Conservation (phyloP, 306 rosid genomes). For the Ammopiptanthus mongolicus region DNA sequence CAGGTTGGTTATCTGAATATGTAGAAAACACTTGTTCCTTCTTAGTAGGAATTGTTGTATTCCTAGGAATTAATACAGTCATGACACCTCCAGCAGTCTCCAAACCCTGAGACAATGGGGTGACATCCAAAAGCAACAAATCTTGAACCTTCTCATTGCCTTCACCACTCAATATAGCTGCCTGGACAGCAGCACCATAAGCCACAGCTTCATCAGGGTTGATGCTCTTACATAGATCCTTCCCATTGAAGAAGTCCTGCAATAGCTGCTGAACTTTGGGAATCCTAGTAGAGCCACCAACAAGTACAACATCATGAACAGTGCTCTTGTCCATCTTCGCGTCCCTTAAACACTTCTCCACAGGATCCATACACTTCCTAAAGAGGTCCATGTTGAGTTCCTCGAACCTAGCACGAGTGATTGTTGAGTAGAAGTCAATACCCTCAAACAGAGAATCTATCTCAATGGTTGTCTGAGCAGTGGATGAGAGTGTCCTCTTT, state of each 20-base stretch:
- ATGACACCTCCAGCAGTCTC: conserved; percentile 78
- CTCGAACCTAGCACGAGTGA: conserved; percentile 72
- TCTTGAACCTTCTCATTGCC: conserved; percentile 79
- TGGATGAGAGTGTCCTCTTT: conserved; percentile 73
- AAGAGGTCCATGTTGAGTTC: conserved; percentile 82
- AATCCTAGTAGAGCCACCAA: conserved; percentile 80
- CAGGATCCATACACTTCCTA: conserved; percentile 73
- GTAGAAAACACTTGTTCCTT: conserved; percentile 75
- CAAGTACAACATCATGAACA: conserved; percentile 71
- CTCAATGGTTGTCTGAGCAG: conserved; percentile 74
- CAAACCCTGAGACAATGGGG: conserved; percentile 61
- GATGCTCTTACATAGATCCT: conserved; percentile 68
- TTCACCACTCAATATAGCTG: conserved; percentile 70
- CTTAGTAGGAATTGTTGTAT: conserved; percentile 71
- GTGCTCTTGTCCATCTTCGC: conserved; percentile 79
- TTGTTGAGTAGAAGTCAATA: conserved; percentile 59
- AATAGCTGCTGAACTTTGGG: conserved; percentile 69
- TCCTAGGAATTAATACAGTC: conserved; percentile 72
- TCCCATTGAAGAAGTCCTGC: conserved; percentile 83
- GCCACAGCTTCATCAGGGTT: conserved; percentile 80
- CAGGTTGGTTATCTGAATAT: conserved; percentile 64
- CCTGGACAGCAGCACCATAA: conserved; percentile 76
- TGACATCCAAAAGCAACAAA: conserved; percentile 65
- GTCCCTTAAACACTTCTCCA: conserved; percentile 70
- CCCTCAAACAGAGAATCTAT: conserved; percentile 74